Evolutionary conservation across 768 basidiomycete species (phyloP).

Genomic region (Mycena capillaripes): DNA sequence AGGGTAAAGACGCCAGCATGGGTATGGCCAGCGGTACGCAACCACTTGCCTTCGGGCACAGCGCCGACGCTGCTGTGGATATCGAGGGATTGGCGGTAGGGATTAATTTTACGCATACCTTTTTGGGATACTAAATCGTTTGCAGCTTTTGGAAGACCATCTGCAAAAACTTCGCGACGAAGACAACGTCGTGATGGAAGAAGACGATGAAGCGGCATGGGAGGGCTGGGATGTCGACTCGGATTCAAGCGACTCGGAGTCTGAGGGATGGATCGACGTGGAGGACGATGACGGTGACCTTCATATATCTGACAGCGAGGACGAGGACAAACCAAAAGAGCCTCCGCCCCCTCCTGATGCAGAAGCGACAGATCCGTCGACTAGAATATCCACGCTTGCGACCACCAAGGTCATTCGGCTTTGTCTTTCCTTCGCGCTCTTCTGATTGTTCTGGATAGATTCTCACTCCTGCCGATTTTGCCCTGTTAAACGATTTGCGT

Average conservation of each 20-base stretch:
- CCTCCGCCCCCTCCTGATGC: slow-evolving; percentile 52
- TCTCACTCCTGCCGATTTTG: slow-evolving; percentile 97
- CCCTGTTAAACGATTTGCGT: slow-evolving; percentile 88
- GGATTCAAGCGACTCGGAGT: slow-evolving; percentile 69
- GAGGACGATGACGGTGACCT: slow-evolving; percentile 73
- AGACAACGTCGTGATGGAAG: slow-evolving; percentile 61
- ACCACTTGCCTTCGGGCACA: slow-evolving; percentile 88
- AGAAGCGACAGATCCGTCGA: slow-evolving; percentile 45
- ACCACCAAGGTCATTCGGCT: slow-evolving; percentile 76
- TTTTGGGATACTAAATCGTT: neutral
- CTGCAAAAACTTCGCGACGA: slow-evolving; percentile 79
- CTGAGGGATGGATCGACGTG: slow-evolving; percentile 88
- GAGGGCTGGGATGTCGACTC: slow-evolving; percentile 91
- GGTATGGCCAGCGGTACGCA: slow-evolving; percentile 72
- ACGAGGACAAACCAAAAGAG: slow-evolving; percentile 72
- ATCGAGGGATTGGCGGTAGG: slow-evolving; percentile 92
- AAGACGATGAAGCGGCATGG: slow-evolving; percentile 82
- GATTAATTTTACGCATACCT: slow-evolving; percentile 32
- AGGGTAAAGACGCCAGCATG: slow-evolving; percentile 95
- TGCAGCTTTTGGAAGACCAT: slow-evolving; percentile 90
- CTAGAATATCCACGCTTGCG: slow-evolving; percentile 75
- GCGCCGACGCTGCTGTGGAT: slow-evolving; percentile 78
- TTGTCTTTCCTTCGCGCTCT: neutral
- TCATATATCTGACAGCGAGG: slow-evolving; percentile 90
- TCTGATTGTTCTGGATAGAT: slow-evolving; percentile 68